phyloP scores from a whole-genome alignment of 176 grass and related monocot genomes.

The Dactylis glomerata region DNA sequence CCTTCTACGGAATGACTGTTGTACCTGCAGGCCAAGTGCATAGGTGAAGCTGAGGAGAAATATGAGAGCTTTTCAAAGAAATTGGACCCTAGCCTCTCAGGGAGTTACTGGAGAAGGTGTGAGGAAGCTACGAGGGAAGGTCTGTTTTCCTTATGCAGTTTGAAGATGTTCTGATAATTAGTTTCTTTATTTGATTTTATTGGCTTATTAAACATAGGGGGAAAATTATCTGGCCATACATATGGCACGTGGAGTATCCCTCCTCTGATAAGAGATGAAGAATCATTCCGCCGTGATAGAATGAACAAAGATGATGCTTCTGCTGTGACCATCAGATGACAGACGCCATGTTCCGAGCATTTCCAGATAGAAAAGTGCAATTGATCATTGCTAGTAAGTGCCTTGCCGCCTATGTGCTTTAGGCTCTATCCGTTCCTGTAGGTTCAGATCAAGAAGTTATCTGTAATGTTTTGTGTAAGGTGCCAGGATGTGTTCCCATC shows the following conservation, averaged over 20 bases:
- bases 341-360: slow-evolving; percentile 5
- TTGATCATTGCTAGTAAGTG: background rate
- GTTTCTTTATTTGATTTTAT: slow-evolving; percentile 6
- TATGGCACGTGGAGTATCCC: slow-evolving; percentile 90
- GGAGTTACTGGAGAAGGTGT: slow-evolving; percentile 76
- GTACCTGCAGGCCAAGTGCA: slow-evolving; percentile 72
- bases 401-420: background rate
- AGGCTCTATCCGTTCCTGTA: background rate
- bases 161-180: background rate
- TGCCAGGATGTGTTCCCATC: background rate
- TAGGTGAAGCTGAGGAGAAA: slow-evolving; percentile 73
- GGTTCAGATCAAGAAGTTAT: slow-evolving; percentile 10
- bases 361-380: background rate
- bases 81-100: slow-evolving; percentile 59
- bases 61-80: slow-evolving; percentile 60
- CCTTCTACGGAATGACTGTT: background rate
- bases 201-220: slow-evolving; percentile 39
- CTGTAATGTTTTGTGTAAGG: background rate
- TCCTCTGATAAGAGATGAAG: slow-evolving; percentile 70
- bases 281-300: slow-evolving; percentile 41
- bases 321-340: slow-evolving; percentile 11
- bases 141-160: slow-evolving; percentile 9
- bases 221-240: slow-evolving; percentile 53
- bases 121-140: slow-evolving; percentile 94
- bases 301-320: slow-evolving; percentile 19